These are phyloP conservation scores for Diutina mesorugosa DNA, from an alignment of 1,139 yeast species.

Conservation along the genomic window DNA sequence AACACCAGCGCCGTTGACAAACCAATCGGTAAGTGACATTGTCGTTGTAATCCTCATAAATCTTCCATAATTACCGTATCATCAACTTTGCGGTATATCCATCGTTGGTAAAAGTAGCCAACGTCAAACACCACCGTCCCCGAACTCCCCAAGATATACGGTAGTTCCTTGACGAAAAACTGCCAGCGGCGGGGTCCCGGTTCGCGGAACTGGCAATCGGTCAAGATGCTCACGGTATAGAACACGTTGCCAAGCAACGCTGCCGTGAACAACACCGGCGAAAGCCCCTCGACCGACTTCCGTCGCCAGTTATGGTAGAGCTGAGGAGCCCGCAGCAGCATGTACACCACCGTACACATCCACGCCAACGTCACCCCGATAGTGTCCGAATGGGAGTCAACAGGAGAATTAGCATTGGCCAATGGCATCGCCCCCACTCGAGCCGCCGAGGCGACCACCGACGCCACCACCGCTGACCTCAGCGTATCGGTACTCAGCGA, in stretches of 20 bases:
- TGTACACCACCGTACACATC: conserved; percentile 66
- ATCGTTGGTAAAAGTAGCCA: conserved; percentile 57
- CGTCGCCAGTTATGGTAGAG: conserved; percentile 59
- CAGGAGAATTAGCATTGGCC: conserved; percentile 1
- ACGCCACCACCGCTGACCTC: conserved; percentile 1
- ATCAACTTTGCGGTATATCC: conserved; percentile 14
- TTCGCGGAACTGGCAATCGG: conserved; percentile 28
- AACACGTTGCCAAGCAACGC: conserved; percentile 75
- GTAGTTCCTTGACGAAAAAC: conserved; percentile 59
- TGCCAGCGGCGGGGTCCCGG: conserved; percentile 18
- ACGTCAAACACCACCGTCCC: conserved; percentile 78
- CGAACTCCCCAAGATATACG: conserved; percentile 74
- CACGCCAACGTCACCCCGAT: conserved; percentile 61
- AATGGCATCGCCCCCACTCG: conserved; percentile 9
- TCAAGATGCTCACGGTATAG: conserved; percentile 62
- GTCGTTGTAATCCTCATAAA: background rate
- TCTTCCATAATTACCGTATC: background rate
- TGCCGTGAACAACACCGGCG: conserved; percentile 65
- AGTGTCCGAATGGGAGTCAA: conserved; percentile 10
- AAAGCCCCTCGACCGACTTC: conserved; percentile 74
- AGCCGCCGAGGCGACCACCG: conserved; percentile 13
- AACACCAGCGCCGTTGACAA: too few relatives aligned
- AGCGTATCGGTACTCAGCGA: background rate
- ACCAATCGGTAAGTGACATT: too few relatives aligned
- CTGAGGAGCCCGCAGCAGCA: conserved; percentile 79